phyloP scores from a whole-genome alignment of 2,329 filamentous ascomycete genomes.

The Teratosphaeria pseudoeucalypti region DNA sequence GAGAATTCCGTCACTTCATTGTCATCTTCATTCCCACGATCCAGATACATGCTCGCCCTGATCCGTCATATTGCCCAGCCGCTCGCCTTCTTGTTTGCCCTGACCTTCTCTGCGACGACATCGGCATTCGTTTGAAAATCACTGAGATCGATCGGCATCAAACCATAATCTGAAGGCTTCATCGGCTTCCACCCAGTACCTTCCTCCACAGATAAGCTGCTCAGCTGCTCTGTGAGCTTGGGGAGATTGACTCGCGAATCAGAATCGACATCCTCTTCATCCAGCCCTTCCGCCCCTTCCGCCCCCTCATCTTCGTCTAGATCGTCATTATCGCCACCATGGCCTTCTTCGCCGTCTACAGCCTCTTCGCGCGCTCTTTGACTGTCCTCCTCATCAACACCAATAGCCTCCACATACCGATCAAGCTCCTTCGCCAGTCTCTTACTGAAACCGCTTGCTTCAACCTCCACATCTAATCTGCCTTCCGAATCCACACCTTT shows the following conservation, averaged over 20 bases:
- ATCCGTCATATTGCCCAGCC: constrained; percentile 26
- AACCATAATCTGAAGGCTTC: constrained; percentile 11
- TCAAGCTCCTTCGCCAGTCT: constrained; percentile 96
- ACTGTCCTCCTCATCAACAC: constrained; percentile 40
- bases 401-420: constrained; percentile 67
- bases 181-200: constrained; percentile 8
- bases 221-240: constrained; percentile 16
- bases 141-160: constrained; percentile 20
- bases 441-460: constrained; percentile 89
- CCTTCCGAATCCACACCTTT: constrained; percentile 59
- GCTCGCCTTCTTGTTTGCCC: constrained; percentile 26
- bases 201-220: constrained; percentile 9
- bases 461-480: constrained; percentile 75
- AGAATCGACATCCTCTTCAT: constrained; percentile 6
- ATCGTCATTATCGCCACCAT: constrained; percentile 6
- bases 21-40: neutral
- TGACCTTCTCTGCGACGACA: constrained; percentile 20
- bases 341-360: constrained; percentile 5
- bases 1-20: neutral
- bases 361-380: constrained; percentile 26
- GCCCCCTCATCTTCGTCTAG: constrained; percentile 7
- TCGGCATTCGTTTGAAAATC: constrained; percentile 13
- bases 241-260: constrained; percentile 13
- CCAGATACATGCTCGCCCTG: neutral
- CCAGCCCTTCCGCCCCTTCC: constrained; percentile 1